phyloP scores from a whole-genome alignment of 352 stramenopile genomes.

The Salisapilia sapeloensis region DNA sequence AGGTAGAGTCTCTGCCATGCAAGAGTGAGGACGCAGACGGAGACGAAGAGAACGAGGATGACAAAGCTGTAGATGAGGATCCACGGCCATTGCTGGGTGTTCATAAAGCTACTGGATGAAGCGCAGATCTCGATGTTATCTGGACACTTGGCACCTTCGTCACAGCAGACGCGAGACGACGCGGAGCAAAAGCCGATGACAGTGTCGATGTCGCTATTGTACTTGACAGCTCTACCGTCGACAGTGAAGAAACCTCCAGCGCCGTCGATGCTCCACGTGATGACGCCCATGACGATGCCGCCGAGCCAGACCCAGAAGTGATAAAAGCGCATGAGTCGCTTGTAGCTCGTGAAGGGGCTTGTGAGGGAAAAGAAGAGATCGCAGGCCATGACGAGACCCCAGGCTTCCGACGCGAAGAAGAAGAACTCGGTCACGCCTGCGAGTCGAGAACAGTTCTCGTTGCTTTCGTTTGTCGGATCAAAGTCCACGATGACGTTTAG shows the following conservation, averaged over 20 bases:
- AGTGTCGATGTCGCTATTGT: constrained; percentile 31
- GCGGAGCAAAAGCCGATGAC: constrained; percentile 73
- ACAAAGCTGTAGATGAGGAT: constrained; percentile 80
- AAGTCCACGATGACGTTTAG: constrained; percentile 75
- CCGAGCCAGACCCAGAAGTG: constrained; percentile 73
- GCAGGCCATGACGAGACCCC: constrained; percentile 78
- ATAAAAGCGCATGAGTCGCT: constrained; percentile 80
- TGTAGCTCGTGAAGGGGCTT: constrained; percentile 82
- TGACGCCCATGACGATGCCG: constrained; percentile 62
- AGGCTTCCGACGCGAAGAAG: constrained; percentile 77
- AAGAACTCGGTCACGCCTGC: constrained; percentile 81
- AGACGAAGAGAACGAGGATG: constrained; percentile 69
- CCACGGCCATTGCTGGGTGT: constrained; percentile 74
- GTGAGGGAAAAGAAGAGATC: constrained; percentile 80
- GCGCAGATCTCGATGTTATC: constrained; percentile 19
- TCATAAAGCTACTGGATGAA: constrained; percentile 42
- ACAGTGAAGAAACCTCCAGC: constrained; percentile 77
- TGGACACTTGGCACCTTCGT: constrained; percentile 20
- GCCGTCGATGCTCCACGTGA: constrained; percentile 44
- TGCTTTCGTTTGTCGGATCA: constrained; percentile 22
- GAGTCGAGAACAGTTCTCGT: constrained; percentile 43
- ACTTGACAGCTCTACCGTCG: constrained; percentile 69
- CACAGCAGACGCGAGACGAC: constrained; percentile 67
- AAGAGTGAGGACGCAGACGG: constrained; percentile 62
- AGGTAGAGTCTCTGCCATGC: constrained; percentile 75